phyloP scores from a whole-genome alignment of 129 eudicot genomes.

The Tagetes patula region DNA sequence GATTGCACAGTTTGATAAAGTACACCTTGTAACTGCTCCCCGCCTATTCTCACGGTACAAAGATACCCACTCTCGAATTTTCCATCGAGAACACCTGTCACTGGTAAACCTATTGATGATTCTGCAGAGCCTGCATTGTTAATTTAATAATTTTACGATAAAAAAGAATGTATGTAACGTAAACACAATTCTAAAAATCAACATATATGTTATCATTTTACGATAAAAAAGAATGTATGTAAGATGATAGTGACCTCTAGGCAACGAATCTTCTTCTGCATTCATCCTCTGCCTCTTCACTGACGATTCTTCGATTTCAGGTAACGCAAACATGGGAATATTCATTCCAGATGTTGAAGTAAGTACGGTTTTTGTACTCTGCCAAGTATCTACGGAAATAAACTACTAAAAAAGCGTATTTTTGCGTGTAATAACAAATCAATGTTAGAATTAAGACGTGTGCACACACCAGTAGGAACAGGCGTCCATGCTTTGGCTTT shows the following conservation, averaged over 20 bases:
- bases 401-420: background rate
- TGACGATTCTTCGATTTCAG: constrained; percentile 37
- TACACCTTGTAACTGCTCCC: constrained; percentile 75
- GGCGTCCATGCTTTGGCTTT: constrained; percentile 72
- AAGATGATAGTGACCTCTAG: constrained; percentile 46
- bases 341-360: constrained; percentile 39
- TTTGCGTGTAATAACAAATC: background rate
- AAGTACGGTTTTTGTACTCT: constrained; percentile 25
- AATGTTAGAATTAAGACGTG: background rate
- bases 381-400: constrained; percentile 54
- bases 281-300: constrained; percentile 31
- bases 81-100: constrained; percentile 74
- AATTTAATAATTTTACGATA: background rate
- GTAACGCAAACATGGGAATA: constrained; percentile 20
- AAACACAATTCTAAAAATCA: background rate
- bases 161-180: background rate
- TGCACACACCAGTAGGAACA: constrained; percentile 50
- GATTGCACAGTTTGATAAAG: constrained; percentile 60
- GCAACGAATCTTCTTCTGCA: constrained; percentile 22
- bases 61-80: constrained; percentile 92
- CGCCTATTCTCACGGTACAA: constrained; percentile 70
- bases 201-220: background rate
- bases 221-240: background rate
- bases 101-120: constrained; percentile 47
- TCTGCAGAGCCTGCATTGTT: constrained; percentile 34